Base-by-base conservation (phyloP, 202 grass and related monocot species). In the Cymbopogon flexuosus region DNA sequence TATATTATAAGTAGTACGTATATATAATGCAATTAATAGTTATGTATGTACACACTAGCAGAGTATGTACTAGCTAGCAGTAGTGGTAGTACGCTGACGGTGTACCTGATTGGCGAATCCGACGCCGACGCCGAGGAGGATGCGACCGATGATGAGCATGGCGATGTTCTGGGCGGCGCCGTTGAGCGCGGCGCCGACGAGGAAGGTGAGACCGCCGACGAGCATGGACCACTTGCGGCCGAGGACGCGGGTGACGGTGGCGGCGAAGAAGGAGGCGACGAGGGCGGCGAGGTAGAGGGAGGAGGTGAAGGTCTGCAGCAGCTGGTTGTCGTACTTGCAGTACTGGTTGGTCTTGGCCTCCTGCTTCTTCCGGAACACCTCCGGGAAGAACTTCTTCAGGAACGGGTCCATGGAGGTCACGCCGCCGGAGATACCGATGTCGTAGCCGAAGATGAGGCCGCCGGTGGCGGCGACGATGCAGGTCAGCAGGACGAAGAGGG, bases 211-310 rank as follows among this genome's bases (percentile, higher is more conserved):
- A 0, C 93, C 93, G 2, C 93, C 93, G 15, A 62, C 83, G 65
- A 95, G 86, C 93, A 95, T 95, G 87, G 93, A 95, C 92, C 92
- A 95, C 79, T 95, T 95, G 61, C 92, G 88, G 4, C 92, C 92
- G 2, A 88, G 11, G 5, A 30, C 61, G 64, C 87, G 85, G 40
- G 92, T 95, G 73, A 88, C 87, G 72, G 87, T 90, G 65, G 89
- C 79, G 47, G 92, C 92, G 80, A 95, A 92, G 87, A 95, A 79
- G 63, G 89, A 95, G 14, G 92, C 58, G 42, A 92, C 80, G 35
- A 95, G 87, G 1, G 92, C 92, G 19, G 92, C 92, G 0, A 95
- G 72, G 79, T 95, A 95, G 37, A 95, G 87, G 0, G 89, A 95
- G 1, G 92, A 95, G 1, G 92, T 95, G 86, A 95, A 95, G 31